Evolutionary conservation across 2,329 filamentous ascomycete species (phyloP).

Genomic region (Cercospora sp.): DNA sequence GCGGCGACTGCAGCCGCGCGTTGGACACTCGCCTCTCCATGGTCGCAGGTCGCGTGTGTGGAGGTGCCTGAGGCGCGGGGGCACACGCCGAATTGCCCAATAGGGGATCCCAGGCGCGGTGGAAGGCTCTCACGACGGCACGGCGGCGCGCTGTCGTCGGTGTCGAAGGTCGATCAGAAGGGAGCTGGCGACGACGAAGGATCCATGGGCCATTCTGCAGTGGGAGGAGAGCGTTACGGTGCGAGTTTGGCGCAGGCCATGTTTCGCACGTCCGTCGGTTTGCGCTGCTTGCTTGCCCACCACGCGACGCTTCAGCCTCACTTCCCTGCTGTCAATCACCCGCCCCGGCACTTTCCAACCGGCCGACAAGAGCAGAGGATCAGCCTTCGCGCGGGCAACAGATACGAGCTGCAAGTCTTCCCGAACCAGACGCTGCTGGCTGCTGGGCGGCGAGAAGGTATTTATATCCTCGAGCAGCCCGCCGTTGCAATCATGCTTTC

Average conservation of each 20-base stretch:
- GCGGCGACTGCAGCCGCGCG: conserved; percentile 5
- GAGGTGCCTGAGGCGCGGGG: neutral
- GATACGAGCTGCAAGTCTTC: conserved; percentile 11
- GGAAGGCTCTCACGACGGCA: neutral
- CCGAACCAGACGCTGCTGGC: neutral
- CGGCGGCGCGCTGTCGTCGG: neutral
- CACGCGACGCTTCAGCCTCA: conserved; percentile 9
- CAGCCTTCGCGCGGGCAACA: neutral
- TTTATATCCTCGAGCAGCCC: neutral
- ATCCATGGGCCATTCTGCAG: neutral
- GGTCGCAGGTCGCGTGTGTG: neutral
- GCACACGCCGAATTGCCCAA: conserved; percentile 3
- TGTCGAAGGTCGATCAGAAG: neutral
- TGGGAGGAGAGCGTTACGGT: neutral
- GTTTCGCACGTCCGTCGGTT: neutral
- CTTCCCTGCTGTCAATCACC: conserved; percentile 13
- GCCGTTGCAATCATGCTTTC: neutral
- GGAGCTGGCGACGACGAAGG: neutral
- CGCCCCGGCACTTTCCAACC: neutral
- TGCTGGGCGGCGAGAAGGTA: neutral
- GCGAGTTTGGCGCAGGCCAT: neutral
- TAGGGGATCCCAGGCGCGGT: neutral
- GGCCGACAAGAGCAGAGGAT: neutral
- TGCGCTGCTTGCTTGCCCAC: neutral
- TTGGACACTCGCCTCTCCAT: conserved; percentile 15